A percentile compares a stretch with the other conserved stretches of the same genome.
Evolutionary conservation across 495 filamentous ascomycete genomes (phyloP).

Genomic region (Pyrenopolyporus hunteri): DNA sequence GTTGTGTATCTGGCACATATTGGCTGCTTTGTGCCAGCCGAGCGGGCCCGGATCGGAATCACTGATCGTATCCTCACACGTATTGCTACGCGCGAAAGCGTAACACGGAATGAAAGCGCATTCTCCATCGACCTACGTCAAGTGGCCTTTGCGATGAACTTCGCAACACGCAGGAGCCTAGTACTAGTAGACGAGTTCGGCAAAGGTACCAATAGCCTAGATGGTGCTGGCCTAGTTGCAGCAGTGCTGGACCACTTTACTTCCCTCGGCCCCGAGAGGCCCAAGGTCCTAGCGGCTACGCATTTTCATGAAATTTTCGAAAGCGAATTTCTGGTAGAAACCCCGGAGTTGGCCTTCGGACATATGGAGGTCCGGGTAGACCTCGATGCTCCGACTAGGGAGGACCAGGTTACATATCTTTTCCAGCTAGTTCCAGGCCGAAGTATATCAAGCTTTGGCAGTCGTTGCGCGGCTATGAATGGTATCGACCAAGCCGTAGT

Average conservation of each 20-base stretch:
- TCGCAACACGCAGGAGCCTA: slow-evolving; percentile 78
- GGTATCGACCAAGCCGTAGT: slow-evolving; percentile 77
- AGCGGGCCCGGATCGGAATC: slow-evolving; percentile 77
- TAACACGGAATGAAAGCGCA: slow-evolving; percentile 84
- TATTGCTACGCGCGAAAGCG: slow-evolving; percentile 84
- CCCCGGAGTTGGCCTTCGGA: slow-evolving; percentile 69
- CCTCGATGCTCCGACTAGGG: slow-evolving; percentile 58
- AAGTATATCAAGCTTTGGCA: slow-evolving; percentile 83
- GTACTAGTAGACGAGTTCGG: slow-evolving; percentile 95
- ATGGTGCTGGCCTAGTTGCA: slow-evolving; percentile 86
- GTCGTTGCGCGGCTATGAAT: slow-evolving; percentile 82
- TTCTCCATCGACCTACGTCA: slow-evolving; percentile 95
- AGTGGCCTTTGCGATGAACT: slow-evolving; percentile 75
- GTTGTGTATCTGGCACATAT: slow-evolving; percentile 94
- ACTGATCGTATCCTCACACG: slow-evolving; percentile 94
- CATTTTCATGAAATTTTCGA: slow-evolving; percentile 97
- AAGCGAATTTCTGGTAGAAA: slow-evolving; percentile 64
- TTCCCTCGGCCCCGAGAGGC: slow-evolving; percentile 60
- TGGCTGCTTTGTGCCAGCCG: slow-evolving; percentile 88
- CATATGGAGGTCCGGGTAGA: slow-evolving; percentile 90
- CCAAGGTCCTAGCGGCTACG: slow-evolving; percentile 86
- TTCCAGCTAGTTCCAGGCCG: slow-evolving; percentile 75
- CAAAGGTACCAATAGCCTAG: slow-evolving; percentile 83
- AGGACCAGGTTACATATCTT: slow-evolving; percentile 86
- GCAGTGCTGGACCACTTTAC: slow-evolving; percentile 82